These are phyloP conservation scores for Cytospora chrysosperma DNA, from an alignment of 2,329 filamentous ascomycete species.

Conservation along the genomic window DNA sequence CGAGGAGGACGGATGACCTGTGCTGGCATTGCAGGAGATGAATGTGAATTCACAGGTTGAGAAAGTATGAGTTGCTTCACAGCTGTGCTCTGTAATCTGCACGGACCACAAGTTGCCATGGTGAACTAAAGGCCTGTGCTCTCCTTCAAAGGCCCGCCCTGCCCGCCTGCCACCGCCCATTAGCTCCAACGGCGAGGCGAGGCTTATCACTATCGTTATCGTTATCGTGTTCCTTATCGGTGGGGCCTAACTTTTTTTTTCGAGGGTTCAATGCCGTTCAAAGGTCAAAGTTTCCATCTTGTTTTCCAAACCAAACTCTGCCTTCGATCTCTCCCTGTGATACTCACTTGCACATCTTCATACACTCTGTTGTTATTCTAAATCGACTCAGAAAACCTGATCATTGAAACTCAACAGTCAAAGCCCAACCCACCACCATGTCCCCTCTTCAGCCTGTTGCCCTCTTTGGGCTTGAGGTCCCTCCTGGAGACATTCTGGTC, in stretches of 20 bases:
- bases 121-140: too few species aligned
- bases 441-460: conserved; percentile 63
- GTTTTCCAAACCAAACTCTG: conserved; percentile 11
- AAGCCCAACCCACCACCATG: conserved; percentile 42
- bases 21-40: neutral
- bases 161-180: neutral
- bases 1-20: neutral
- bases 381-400: neutral
- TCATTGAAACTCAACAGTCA: conserved; percentile 3
- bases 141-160: too few species aligned
- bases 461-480: conserved; percentile 90
- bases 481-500: conserved; percentile 78
- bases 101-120: neutral
- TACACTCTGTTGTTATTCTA: neutral
- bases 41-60: neutral
- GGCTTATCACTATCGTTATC: neutral
- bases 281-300: conserved; percentile 5
- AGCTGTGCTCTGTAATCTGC: neutral
- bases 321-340: neutral
- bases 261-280: conserved; percentile 7
- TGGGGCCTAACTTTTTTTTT: conserved; percentile 23
- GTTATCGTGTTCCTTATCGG: conserved; percentile 16
- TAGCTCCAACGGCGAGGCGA: neutral
- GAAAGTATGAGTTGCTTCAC: neutral
- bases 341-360: neutral